phyloP scores from a whole-genome alignment of 345 rosid genomes.

The Rhodamnia rubescens region DNA sequence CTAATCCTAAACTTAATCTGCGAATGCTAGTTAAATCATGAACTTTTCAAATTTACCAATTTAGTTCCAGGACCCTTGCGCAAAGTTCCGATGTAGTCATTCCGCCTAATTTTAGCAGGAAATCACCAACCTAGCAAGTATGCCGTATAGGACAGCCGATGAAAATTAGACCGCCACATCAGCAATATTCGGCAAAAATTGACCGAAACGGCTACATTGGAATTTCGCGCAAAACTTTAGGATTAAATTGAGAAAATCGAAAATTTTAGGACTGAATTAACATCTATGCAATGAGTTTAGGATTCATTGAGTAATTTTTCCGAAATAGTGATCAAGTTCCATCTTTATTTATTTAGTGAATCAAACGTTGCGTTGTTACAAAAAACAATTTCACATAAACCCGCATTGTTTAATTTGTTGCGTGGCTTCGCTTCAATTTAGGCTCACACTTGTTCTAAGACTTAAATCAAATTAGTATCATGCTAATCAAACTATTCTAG shows the following conservation, averaged over 20 bases:
- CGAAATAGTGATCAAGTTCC: neutral
- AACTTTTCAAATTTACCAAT: neutral
- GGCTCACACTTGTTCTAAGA: too few species aligned
- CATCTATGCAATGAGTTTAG: rapidly evolving
- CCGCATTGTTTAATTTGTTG: neutral
- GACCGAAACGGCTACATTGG: rapidly evolving
- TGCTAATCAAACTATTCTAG: neutral
- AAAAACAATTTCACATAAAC: neutral
- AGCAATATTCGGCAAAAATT: rapidly evolving
- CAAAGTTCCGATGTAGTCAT: neutral
- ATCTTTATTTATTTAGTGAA: neutral
- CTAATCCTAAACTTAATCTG: neutral
- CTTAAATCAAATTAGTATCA: neutral
- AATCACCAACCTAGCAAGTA: neutral
- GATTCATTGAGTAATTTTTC: neutral
- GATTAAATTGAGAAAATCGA: neutral
- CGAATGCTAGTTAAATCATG: neutral
- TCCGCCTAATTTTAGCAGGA: rapidly evolving
- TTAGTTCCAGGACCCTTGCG: neutral
- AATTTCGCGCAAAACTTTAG: neutral
- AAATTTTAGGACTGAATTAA: neutral
- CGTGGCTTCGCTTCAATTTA: neutral
- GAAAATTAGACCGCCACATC: neutral
- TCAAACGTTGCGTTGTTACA: neutral
- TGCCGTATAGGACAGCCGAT: rapidly evolving